Percentiles rank a stretch among this genome's conserved stretches.
Evolutionary conservation across 2,329 filamentous ascomycete species (phyloP).

Genomic region (Emergomyces orientalis): DNA sequence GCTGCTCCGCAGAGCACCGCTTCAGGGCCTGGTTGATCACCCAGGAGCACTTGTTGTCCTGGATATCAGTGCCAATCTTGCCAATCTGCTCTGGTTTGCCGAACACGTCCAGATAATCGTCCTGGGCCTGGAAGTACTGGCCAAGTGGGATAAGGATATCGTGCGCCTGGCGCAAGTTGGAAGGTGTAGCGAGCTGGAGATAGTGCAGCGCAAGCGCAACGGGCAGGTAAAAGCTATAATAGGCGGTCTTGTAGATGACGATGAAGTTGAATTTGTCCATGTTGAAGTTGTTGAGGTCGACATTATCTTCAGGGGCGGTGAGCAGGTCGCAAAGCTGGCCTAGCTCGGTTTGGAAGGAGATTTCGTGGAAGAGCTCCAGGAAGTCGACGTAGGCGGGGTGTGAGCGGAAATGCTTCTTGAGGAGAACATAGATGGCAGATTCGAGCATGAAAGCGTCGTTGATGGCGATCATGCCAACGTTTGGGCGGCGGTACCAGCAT

Average conservation of each 20-base stretch:
- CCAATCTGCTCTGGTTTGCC: conserved; percentile 86
- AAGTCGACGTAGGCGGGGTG: conserved; percentile 86
- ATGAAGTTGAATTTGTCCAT: conserved; percentile 96
- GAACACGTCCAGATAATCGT: conserved; percentile 98
- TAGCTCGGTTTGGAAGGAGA: conserved; percentile 86
- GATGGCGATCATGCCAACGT: conserved; percentile 92
- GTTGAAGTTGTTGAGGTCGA: conserved; percentile 91
- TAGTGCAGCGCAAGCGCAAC: conserved; percentile 84
- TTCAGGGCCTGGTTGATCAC: conserved; percentile 88
- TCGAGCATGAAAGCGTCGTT: conserved; percentile 98
- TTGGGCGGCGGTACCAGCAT: conserved; percentile 89
- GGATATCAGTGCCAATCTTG: conserved; percentile 98
- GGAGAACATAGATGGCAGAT: conserved; percentile 74
- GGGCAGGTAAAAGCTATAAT: conserved; percentile 98
- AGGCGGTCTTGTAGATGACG: conserved; percentile 98
- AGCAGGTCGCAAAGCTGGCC: conserved; percentile 91
- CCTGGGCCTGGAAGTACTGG: conserved; percentile 98
- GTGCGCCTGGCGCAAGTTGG: conserved; percentile 81
- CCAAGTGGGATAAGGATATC: conserved; percentile 93
- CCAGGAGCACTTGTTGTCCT: conserved; percentile 99
- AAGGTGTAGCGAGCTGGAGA: conserved; percentile 70
- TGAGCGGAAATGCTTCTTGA: conserved; percentile 86
- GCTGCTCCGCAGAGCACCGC: conserved; percentile 72
- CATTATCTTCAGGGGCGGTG: conserved; percentile 86
- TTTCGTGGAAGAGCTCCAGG: conserved; percentile 92